phyloP scores from a whole-genome alignment of 257 asterid genomes.

The Scutellaria galericulata region DNA sequence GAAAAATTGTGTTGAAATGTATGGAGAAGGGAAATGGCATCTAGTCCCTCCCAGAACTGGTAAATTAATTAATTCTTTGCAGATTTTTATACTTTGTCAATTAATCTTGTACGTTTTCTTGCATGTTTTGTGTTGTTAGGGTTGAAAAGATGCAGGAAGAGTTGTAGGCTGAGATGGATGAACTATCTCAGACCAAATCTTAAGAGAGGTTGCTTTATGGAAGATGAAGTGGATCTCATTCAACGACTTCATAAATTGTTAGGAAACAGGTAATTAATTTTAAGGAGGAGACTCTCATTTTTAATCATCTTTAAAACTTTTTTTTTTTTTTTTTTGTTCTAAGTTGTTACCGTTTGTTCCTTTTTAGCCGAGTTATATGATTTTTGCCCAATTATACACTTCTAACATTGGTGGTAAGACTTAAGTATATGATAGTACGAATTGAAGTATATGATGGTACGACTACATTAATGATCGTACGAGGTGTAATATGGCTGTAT shows the following conservation, averaged over 20 bases:
- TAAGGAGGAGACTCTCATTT: no score
- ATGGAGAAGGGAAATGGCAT: constrained; percentile 65
- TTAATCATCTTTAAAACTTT: no score
- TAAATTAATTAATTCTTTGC: background rate
- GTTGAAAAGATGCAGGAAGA: constrained; percentile 52
- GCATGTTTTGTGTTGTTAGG: constrained; percentile 28
- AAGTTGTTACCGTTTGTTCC: no score
- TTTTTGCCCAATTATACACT: no score
- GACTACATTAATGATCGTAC: no score
- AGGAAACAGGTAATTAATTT: constrained; percentile 42
- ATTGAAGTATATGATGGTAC: no score
- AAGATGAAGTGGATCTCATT: constrained; percentile 50
- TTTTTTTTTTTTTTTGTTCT: no score
- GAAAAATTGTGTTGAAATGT: constrained; percentile 37
- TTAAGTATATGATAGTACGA: no score
- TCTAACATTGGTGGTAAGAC: no score
- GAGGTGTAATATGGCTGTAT: no score
- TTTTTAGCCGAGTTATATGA: no score
- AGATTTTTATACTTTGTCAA: background rate
- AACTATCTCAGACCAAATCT: constrained; percentile 43
- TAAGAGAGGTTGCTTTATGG: constrained; percentile 37
- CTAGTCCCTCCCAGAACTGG: constrained; percentile 46
- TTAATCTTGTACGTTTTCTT: background rate
- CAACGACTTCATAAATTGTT: constrained; percentile 44
- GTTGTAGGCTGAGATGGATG: constrained; percentile 51